Percentiles rank a stretch among this genome's conserved stretches.
Conservation (phyloP, 1,284 basidiomycete species). For the Ceratobasidium sp. region DNA sequence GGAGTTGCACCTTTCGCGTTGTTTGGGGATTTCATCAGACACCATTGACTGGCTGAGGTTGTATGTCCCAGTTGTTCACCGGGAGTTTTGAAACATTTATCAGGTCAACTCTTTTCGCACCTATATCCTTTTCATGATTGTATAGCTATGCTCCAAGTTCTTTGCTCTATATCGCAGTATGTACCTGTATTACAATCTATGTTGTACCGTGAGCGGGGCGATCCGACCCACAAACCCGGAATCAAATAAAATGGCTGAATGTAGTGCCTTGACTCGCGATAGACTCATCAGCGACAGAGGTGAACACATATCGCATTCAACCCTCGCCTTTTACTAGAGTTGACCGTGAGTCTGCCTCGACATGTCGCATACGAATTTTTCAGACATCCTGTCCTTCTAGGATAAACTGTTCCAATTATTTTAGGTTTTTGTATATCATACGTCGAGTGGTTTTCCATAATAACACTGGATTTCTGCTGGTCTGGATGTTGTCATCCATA, state of each 20-base stretch:
- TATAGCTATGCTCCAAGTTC: not conserved
- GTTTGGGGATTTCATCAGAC: conserved; percentile 15
- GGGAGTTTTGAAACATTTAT: conserved; percentile 1
- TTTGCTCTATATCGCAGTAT: not conserved
- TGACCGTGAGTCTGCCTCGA: conserved; percentile 37
- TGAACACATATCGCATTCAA: conserved; percentile 39
- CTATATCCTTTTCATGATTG: not conserved
- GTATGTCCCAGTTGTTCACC: conserved; percentile 16
- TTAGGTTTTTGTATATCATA: too few species aligned
- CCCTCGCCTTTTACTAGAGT: conserved; percentile 39
- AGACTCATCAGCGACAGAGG: conserved; percentile 25
- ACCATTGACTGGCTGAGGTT: conserved; percentile 25
- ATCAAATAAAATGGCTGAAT: conserved; percentile 29
- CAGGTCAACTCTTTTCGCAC: not conserved
- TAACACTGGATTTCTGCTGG: too few species aligned
- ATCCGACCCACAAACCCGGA: conserved; percentile 33
- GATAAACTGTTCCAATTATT: not conserved
- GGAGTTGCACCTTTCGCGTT: conserved; percentile 27
- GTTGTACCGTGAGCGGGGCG: not conserved
- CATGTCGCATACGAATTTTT: conserved; percentile 38
- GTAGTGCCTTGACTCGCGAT: too few species aligned
- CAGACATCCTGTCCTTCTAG: conserved; percentile 5
- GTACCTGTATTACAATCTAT: not conserved
- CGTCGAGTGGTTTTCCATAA: too few species aligned
- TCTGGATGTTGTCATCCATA: too few species aligned